Conservation (phyloP, 371 early-diverging fungal genomes). For the Syncephalastrum sp. region DNA sequence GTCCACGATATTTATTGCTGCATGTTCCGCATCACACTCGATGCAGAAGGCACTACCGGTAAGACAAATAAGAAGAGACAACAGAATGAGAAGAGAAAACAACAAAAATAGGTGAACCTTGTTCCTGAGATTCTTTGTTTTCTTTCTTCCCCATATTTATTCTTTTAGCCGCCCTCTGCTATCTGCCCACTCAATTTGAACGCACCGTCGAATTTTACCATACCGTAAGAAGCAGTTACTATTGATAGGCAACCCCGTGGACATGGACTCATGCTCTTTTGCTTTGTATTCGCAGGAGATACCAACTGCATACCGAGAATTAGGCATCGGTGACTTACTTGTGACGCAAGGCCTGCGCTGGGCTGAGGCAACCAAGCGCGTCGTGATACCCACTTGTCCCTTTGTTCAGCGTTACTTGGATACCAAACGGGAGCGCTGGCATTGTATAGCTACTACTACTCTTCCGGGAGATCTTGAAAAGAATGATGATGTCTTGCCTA, state of each 20-base stretch:
- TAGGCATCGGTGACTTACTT: constrained; percentile 21
- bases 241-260: background rate
- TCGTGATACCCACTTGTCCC: constrained; percentile 20
- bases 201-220: constrained; percentile 25
- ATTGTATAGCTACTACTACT: background rate
- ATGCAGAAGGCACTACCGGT: constrained; percentile 22
- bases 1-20: constrained; percentile 14
- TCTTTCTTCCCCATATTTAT: constrained; percentile 3
- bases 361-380: constrained; percentile 12
- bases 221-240: constrained; percentile 15
- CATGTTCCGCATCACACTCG: constrained; percentile 22
- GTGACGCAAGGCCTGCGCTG: constrained; percentile 16
- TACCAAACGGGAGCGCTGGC: too few relatives aligned
- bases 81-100: background rate
- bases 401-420: constrained; percentile 18
- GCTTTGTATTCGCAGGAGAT: constrained; percentile 15
- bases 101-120: background rate
- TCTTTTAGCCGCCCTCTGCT: constrained; percentile 24
- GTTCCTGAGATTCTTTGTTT: background rate
- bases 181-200: constrained; percentile 26
- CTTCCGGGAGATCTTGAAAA: constrained; percentile 1
- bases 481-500: background rate
- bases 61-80: background rate
- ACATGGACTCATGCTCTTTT: background rate
- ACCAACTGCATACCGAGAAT: constrained; percentile 18